A percentile compares a stretch with the other conserved stretches of the same genome.
These are phyloP conservation scores for Saccharomycopsis sp. DNA, from an alignment of 805 yeast genomes.

Conservation along the genomic window DNA sequence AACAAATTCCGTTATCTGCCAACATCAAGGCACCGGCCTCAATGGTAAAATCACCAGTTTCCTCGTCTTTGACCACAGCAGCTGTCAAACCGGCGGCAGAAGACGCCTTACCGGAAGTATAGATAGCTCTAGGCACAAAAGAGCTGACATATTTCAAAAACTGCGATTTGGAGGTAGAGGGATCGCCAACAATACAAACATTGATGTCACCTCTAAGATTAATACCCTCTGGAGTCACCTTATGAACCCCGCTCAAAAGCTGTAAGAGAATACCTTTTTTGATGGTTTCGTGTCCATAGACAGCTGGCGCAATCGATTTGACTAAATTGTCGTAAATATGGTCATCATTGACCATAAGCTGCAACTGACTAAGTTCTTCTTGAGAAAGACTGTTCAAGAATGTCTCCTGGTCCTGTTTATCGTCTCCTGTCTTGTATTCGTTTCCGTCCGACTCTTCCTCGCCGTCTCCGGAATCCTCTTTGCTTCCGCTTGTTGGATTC, in stretches of 20 bases:
- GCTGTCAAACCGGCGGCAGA: slow-evolving; percentile 99
- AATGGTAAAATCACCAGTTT: slow-evolving; percentile 92
- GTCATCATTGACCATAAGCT: slow-evolving; percentile 84
- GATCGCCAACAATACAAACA: slow-evolving; percentile 95
- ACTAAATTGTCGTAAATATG: slow-evolving; percentile 81
- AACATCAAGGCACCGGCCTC: slow-evolving; percentile 99
- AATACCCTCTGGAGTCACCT: slow-evolving; percentile 87
- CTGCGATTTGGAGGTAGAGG: slow-evolving; percentile 95
- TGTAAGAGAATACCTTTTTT: slow-evolving; percentile 89
- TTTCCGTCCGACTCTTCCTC: slow-evolving; percentile 27
- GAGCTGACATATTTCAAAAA: slow-evolving; percentile 88
- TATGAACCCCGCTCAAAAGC: slow-evolving; percentile 92
- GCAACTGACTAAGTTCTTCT: slow-evolving; percentile 76
- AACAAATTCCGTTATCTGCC: slow-evolving; percentile 97
- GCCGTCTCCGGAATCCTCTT: slow-evolving; percentile 25
- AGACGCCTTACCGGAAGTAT: slow-evolving; percentile 97
- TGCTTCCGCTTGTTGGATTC: slow-evolving; percentile 22
- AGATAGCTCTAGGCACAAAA: slow-evolving; percentile 89
- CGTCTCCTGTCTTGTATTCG: slow-evolving; percentile 37
- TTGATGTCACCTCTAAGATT: slow-evolving; percentile 94
- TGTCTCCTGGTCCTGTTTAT: slow-evolving; percentile 70
- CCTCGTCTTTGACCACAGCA: slow-evolving; percentile 95
- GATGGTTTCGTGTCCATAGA: slow-evolving; percentile 90
- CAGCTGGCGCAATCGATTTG: slow-evolving; percentile 89
- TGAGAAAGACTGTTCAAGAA: slow-evolving; percentile 73